A percentile compares a stretch with the other conserved stretches of the same genome.
Evolutionary conservation across 2,329 filamentous ascomycete genomes (phyloP).

Genomic region (Beauveria scarabaeidicola): DNA sequence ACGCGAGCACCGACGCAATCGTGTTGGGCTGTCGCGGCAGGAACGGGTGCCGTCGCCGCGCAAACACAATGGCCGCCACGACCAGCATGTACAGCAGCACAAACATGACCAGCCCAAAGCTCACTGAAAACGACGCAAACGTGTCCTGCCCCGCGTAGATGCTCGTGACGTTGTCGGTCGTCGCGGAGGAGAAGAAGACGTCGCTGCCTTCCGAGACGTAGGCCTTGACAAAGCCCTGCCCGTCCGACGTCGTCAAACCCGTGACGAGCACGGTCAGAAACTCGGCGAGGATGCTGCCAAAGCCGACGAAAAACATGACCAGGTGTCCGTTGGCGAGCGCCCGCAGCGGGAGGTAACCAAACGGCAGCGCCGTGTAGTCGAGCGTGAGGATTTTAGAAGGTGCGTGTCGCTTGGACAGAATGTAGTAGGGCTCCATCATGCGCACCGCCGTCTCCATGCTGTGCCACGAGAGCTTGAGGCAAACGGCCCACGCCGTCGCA

Average conservation of each 20-base stretch:
- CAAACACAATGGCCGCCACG: slow-evolving; percentile 52
- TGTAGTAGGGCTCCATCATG: slow-evolving; percentile 68
- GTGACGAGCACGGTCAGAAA: slow-evolving; percentile 62
- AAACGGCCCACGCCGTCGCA: slow-evolving; percentile 56
- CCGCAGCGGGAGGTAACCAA: slow-evolving; percentile 53
- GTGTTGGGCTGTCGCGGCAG: slow-evolving; percentile 71
- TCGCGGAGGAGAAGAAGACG: too few relatives aligned
- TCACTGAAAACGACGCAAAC: slow-evolving; percentile 55
- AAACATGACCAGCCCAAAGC: slow-evolving; percentile 50
- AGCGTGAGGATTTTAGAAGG: slow-evolving; percentile 57
- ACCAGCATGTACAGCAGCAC: slow-evolving; percentile 59
- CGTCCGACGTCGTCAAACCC: slow-evolving; percentile 56
- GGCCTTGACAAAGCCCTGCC: slow-evolving; percentile 44
- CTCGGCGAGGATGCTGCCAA: slow-evolving; percentile 65
- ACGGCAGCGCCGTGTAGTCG: slow-evolving; percentile 66
- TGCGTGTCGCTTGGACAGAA: slow-evolving; percentile 57
- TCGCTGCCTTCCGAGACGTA: slow-evolving; percentile 11
- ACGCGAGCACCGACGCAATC: slow-evolving; percentile 67
- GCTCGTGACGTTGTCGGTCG: slow-evolving; percentile 13
- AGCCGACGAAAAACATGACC: slow-evolving; percentile 59
- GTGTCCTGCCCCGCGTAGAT: slow-evolving; percentile 52
- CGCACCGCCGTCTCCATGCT: slow-evolving; percentile 61
- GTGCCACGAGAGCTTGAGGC: slow-evolving; percentile 60
- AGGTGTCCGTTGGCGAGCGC: slow-evolving; percentile 56
- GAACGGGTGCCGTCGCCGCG: slow-evolving; percentile 58